Percentiles rank a stretch among this genome's conserved stretches.
phyloP scores from a whole-genome alignment of 2,329 filamentous ascomycete species.

The Nemania abortiva region DNA sequence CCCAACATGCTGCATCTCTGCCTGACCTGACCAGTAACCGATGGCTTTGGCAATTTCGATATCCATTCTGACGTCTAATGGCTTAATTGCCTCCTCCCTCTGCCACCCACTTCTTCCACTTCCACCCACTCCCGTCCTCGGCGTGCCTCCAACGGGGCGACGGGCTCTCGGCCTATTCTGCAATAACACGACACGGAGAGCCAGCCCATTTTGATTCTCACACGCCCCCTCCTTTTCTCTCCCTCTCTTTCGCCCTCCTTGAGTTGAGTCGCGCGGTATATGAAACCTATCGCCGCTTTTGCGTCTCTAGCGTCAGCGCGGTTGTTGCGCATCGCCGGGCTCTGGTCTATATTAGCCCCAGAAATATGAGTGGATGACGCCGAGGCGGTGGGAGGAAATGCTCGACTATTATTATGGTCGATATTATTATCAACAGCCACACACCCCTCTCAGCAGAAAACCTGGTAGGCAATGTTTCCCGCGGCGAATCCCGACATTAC shows the following conservation, averaged over 20 bases:
- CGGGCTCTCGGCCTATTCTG: slow-evolving; percentile 41
- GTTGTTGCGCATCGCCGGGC: slow-evolving; percentile 51
- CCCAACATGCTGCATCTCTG: slow-evolving; percentile 62
- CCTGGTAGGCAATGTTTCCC: slow-evolving; percentile 21
- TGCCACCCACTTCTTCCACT: background rate
- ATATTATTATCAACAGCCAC: slow-evolving; percentile 33
- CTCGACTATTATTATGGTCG: slow-evolving; percentile 24
- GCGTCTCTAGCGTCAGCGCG: slow-evolving; percentile 54
- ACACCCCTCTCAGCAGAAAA: slow-evolving; percentile 29
- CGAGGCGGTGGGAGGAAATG: slow-evolving; percentile 31
- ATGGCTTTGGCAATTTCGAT: slow-evolving; percentile 42
- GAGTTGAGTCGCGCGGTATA: slow-evolving; percentile 27
- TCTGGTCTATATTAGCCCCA: slow-evolving; percentile 37
- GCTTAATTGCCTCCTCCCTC: slow-evolving; percentile 40
- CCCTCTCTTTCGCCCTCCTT: background rate
- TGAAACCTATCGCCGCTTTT: slow-evolving; percentile 51
- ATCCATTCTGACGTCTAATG: slow-evolving; percentile 46
- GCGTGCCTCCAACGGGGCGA: slow-evolving; percentile 39
- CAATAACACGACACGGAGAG: slow-evolving; percentile 35
- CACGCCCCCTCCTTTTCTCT: slow-evolving; percentile 32
- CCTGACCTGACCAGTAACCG: slow-evolving; percentile 56
- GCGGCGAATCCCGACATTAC: slow-evolving; percentile 39
- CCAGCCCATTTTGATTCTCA: slow-evolving; percentile 39
- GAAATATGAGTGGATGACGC: slow-evolving; percentile 41
- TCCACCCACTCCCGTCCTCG: slow-evolving; percentile 29